Conservation (phyloP, 441 rosid genomes). For the Corymbia citriodora region DNA sequence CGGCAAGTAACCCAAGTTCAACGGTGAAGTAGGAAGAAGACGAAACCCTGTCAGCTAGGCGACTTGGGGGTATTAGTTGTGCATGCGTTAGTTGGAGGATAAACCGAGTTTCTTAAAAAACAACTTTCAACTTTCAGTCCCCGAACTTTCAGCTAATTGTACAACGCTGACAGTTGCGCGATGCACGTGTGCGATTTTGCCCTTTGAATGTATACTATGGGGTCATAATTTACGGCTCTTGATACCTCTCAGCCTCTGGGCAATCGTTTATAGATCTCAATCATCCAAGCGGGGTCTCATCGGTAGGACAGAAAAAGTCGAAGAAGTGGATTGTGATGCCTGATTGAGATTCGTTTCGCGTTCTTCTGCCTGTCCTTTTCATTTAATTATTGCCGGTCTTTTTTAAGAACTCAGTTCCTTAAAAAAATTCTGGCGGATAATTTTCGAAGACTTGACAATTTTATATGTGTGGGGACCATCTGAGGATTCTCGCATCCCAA, state of each 20-base stretch:
- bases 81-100: neutral
- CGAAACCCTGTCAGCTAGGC: neutral
- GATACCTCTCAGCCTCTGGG: neutral
- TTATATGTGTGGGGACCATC: neutral
- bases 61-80: neutral
- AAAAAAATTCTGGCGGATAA: neutral
- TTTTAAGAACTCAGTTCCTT: neutral
- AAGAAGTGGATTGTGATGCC: neutral
- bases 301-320: neutral
- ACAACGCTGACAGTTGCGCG: neutral
- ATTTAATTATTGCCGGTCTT: neutral
- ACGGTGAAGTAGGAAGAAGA: neutral
- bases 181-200: neutral
- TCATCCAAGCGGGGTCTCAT: neutral
- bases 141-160: neutral
- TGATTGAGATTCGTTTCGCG: neutral
- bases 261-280: neutral
- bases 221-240: neutral
- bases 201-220: neutral
- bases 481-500: neutral
- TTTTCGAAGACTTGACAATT: rapidly evolving
- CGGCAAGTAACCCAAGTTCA: neutral
- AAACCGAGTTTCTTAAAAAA: neutral
- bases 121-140: neutral
- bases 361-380: neutral